These are phyloP conservation scores for Trypanosoma lewisi DNA, from an alignment of 208 protist genomes.

Conservation along the genomic window DNA sequence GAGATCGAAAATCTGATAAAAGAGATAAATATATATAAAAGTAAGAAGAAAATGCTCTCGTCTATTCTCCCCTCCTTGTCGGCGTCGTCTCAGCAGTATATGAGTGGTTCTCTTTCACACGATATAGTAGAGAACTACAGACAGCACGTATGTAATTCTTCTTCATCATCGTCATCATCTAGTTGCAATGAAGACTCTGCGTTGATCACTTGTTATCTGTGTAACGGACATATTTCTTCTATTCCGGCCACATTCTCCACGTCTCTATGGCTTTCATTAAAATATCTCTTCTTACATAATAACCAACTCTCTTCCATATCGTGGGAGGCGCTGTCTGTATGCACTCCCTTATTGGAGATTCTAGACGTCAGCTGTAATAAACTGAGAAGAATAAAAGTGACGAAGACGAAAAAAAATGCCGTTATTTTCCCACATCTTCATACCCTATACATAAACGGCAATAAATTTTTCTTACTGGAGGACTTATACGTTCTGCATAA, in stretches of 20 bases:
- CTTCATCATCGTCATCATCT: no score
- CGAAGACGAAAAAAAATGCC: no score
- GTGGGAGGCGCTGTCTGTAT: constrained; percentile 46
- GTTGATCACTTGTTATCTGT: constrained; percentile 39
- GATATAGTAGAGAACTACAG: constrained; percentile 36
- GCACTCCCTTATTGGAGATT: constrained; percentile 45
- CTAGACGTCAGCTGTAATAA: constrained; percentile 52
- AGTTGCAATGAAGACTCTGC: no score
- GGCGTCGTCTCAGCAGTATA: no score
- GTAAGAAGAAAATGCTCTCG: no score
- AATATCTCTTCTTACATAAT: constrained; percentile 45
- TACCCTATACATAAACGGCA: constrained; percentile 55
- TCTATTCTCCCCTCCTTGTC: no score
- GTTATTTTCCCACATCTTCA: constrained; percentile 25
- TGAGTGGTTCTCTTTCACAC: constrained; percentile 26
- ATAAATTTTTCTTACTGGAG: constrained; percentile 36
- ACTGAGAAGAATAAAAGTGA: constrained; percentile 23
- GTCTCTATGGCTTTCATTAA: constrained; percentile 30
- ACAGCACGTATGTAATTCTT: constrained; percentile 9
- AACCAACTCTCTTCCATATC: constrained; percentile 53
- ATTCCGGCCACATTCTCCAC: constrained; percentile 36
- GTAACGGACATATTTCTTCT: constrained; percentile 34
- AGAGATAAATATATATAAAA: no score
- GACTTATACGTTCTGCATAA: constrained; percentile 37
- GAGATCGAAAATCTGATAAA: constrained; percentile 47